These are phyloP conservation scores for Picea abies DNA, from an alignment of 83 land plant genomes.

Conservation along the genomic window DNA sequence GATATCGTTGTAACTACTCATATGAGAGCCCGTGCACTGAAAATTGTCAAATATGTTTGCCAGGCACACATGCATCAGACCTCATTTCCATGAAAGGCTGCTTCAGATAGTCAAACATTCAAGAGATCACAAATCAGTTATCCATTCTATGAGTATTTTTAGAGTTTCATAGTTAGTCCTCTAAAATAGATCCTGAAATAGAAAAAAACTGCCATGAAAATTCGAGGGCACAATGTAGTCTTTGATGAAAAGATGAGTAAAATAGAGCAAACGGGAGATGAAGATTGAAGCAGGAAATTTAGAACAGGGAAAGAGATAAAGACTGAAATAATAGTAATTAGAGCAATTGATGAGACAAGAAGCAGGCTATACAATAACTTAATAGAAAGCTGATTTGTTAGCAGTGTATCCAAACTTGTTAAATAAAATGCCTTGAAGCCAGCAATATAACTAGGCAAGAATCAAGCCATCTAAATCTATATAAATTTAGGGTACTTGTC, in stretches of 20 bases:
- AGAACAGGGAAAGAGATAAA: background rate
- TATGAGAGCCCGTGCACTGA: background rate
- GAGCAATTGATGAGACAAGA: background rate
- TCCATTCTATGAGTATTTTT: background rate
- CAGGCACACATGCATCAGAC: conserved; percentile 1
- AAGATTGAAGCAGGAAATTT: background rate
- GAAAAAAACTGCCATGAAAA: background rate
- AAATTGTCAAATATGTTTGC: background rate
- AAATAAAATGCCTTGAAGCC: conserved; percentile 6
- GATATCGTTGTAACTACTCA: too few species aligned
- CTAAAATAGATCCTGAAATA: background rate
- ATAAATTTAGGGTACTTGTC: background rate
- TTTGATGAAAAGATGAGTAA: too few species aligned
- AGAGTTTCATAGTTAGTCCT: background rate
- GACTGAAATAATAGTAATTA: background rate
- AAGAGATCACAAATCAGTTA: too few species aligned
- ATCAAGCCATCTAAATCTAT: background rate
- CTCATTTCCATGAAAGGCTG: background rate
- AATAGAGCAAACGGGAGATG: too few species aligned
- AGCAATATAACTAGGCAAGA: conserved; percentile 5
- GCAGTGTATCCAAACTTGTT: background rate
- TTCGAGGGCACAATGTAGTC: too few species aligned
- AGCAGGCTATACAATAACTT: conserved; percentile 12
- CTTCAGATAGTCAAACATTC: background rate
- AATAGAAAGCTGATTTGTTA: background rate